Conservation (phyloP, 1,284 basidiomycete species). For the Moesziomyces parantarcticus region DNA sequence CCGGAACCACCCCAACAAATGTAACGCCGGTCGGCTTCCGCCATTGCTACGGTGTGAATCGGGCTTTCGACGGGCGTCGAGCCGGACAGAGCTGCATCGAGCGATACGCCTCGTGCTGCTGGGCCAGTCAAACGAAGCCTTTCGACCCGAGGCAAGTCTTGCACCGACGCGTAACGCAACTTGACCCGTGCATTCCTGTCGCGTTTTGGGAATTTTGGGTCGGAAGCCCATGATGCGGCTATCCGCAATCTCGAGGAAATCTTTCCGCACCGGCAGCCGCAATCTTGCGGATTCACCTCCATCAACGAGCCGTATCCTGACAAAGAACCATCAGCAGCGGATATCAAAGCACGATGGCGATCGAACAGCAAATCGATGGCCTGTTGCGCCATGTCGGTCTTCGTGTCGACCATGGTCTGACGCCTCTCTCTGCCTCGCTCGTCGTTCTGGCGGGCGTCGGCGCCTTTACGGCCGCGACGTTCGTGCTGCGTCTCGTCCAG, state of each 20-base stretch:
- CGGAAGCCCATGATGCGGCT: not conserved
- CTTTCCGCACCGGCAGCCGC: not conserved
- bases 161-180: slow-evolving; percentile 9
- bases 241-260: no score
- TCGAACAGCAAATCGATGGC: slow-evolving; percentile 29
- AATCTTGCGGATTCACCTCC: not conserved
- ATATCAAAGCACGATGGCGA: slow-evolving; percentile 18
- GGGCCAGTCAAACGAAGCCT: not conserved
- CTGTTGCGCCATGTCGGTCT: slow-evolving; percentile 47
- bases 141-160: not conserved
- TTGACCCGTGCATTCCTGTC: not conserved
- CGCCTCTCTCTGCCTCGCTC: slow-evolving; percentile 29
- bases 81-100: not conserved
- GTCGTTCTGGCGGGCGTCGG: slow-evolving; percentile 35
- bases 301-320: slow-evolving; percentile 4
- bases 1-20: not conserved
- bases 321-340: slow-evolving; percentile 1
- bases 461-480: slow-evolving; percentile 20
- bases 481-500: slow-evolving; percentile 22
- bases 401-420: slow-evolving; percentile 45
- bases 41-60: not conserved
- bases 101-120: slow-evolving; percentile 2
- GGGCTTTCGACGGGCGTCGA: not conserved
- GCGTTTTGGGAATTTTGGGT: not conserved
- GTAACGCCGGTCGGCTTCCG: no score